These are phyloP conservation scores for Cordyceps tenuipes DNA, from an alignment of 2,329 filamentous ascomycete genomes.

Conservation along the genomic window DNA sequence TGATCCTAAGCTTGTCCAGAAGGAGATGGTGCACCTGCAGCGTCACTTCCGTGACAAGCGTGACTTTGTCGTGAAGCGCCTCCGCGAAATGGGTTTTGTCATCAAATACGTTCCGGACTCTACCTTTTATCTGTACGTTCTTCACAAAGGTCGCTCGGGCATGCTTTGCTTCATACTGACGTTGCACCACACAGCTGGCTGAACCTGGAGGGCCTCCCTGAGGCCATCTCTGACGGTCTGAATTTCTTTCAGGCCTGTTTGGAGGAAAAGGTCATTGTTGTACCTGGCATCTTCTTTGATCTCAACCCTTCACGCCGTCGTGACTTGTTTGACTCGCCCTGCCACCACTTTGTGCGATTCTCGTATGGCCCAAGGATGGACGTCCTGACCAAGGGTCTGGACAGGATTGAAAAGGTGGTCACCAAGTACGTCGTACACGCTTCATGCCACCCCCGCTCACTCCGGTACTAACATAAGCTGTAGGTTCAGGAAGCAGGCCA, in stretches of 20 bases:
- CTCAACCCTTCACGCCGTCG: slow-evolving; percentile 82
- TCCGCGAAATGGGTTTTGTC: slow-evolving; percentile 78
- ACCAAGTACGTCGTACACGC: slow-evolving; percentile 47
- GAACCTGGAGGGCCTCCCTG: slow-evolving; percentile 59
- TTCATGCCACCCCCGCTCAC: neutral
- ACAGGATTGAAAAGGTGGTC: slow-evolving; percentile 77
- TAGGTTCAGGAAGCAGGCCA: slow-evolving; percentile 17
- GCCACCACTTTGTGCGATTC: slow-evolving; percentile 83
- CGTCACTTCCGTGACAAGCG: slow-evolving; percentile 84
- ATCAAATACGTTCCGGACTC: slow-evolving; percentile 79
- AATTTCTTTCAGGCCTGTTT: slow-evolving; percentile 96
- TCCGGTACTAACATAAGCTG: slow-evolving; percentile 5
- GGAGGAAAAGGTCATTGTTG: slow-evolving; percentile 90
- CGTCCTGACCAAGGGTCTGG: slow-evolving; percentile 65
- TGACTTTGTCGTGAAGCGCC: slow-evolving; percentile 75
- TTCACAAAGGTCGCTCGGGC: neutral
- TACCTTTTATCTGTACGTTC: slow-evolving; percentile 79
- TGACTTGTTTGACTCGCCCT: slow-evolving; percentile 89
- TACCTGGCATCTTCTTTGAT: slow-evolving; percentile 97
- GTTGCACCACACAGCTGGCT: slow-evolving; percentile 33
- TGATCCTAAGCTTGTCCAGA: slow-evolving; percentile 70
- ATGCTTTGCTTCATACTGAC: slow-evolving; percentile 7
- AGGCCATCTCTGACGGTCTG: slow-evolving; percentile 80
- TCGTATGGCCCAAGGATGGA: slow-evolving; percentile 81
- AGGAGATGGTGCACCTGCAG: slow-evolving; percentile 86